phyloP scores from a whole-genome alignment of 176 grass and related monocot species.

The Oryza officinalis region DNA sequence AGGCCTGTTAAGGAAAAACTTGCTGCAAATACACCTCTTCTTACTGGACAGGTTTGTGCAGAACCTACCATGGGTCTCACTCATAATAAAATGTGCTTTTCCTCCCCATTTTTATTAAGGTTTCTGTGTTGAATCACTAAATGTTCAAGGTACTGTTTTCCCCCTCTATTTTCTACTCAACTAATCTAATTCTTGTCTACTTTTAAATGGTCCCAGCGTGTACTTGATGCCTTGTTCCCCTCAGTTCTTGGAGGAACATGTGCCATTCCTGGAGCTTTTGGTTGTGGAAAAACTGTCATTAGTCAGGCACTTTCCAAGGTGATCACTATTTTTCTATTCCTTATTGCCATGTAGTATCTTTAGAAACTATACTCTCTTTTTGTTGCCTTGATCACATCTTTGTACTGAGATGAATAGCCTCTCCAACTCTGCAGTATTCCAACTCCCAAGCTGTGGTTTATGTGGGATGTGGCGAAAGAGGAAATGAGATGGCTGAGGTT shows the following conservation, averaged over 20 bases:
- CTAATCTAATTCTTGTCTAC: constrained; percentile 8
- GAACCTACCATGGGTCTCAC: neutral
- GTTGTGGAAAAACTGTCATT: constrained; percentile 97
- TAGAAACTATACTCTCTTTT: neutral
- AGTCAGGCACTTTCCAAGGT: constrained; percentile 98
- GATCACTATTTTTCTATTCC: neutral
- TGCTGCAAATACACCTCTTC: constrained; percentile 84
- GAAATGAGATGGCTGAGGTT: constrained; percentile 96
- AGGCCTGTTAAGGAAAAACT: constrained; percentile 85
- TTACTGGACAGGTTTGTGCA: constrained; percentile 77
- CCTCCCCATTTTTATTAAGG: neutral
- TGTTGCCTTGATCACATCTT: constrained; percentile 4
- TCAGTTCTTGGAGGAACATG: constrained; percentile 94
- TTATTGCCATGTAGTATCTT: neutral
- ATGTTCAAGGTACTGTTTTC: neutral
- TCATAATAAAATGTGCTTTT: neutral
- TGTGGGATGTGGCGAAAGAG: constrained; percentile 89
- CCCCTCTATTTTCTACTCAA: neutral
- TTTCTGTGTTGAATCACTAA: constrained; percentile 4
- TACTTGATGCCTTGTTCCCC: constrained; percentile 89
- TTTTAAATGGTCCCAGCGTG: constrained; percentile 61
- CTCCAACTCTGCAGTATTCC: constrained; percentile 76
- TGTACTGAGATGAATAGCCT: constrained; percentile 21
- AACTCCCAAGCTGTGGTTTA: constrained; percentile 90
- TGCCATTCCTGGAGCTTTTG: constrained; percentile 96